These are phyloP conservation scores for Yamadazyma mexicana DNA, from an alignment of 1,139 yeast genomes.

Conservation along the genomic window DNA sequence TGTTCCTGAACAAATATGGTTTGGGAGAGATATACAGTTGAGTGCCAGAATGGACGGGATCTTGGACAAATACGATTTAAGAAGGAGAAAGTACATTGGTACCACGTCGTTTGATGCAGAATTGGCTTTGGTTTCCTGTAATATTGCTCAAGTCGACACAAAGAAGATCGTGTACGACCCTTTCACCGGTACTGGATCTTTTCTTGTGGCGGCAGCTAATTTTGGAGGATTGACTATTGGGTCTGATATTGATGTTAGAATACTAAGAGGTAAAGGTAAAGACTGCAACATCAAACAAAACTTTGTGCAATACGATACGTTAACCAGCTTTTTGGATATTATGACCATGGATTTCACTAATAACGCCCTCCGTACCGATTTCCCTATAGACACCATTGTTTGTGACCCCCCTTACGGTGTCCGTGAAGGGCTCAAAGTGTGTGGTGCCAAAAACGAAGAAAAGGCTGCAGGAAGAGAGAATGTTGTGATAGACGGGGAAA, in stretches of 20 bases:
- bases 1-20: constrained; percentile 60
- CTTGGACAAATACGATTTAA: constrained; percentile 77
- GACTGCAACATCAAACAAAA: constrained; percentile 56
- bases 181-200: constrained; percentile 96
- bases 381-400: constrained; percentile 74
- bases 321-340: constrained; percentile 64
- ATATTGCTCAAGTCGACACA: constrained; percentile 71
- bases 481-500: constrained; percentile 70
- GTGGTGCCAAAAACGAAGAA: constrained; percentile 74
- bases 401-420: constrained; percentile 99
- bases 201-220: constrained; percentile 83
- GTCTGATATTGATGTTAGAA: constrained; percentile 87
- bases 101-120: constrained; percentile 97
- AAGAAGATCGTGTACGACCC: constrained; percentile 86
- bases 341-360: constrained; percentile 94
- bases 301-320: constrained; percentile 71
- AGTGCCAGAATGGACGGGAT: constrained; percentile 63
- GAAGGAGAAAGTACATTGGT: constrained; percentile 84
- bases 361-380: constrained; percentile 66
- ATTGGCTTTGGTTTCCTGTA: constrained; percentile 77
- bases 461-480: constrained; percentile 65
- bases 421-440: constrained; percentile 89
- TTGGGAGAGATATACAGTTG: constrained; percentile 70
- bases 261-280: constrained; percentile 70
- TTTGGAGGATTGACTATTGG: constrained; percentile 84